Evolutionary conservation across 2,329 filamentous ascomycete genomes (phyloP).

Genomic region (Aspergillus proliferans): DNA sequence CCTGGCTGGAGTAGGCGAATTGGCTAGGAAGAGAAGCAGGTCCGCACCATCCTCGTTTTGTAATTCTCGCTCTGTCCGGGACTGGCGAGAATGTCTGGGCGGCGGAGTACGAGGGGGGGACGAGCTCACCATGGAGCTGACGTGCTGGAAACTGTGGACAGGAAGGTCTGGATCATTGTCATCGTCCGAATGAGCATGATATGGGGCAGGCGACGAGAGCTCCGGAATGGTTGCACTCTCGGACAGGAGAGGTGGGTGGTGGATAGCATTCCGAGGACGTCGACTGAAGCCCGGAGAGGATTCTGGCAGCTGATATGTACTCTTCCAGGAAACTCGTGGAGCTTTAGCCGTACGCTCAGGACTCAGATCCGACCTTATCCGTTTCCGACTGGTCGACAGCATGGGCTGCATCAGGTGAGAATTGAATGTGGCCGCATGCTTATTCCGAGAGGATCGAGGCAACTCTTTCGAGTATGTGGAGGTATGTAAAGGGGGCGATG

Average conservation of each 20-base stretch:
- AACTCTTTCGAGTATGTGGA: slow-evolving; percentile 80
- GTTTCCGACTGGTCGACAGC: slow-evolving; percentile 55
- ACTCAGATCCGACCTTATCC: slow-evolving; percentile 61
- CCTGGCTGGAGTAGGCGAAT: slow-evolving; percentile 80
- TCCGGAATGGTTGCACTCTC: slow-evolving; percentile 66
- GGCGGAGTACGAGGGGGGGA: slow-evolving; percentile 82
- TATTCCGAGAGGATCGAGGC: slow-evolving; percentile 47
- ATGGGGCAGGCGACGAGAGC: slow-evolving; percentile 45
- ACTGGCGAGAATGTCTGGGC: slow-evolving; percentile 49
- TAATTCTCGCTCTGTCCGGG: slow-evolving; percentile 46
- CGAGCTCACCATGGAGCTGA: slow-evolving; percentile 56
- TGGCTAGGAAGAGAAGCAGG: slow-evolving; percentile 75
- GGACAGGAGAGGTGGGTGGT: slow-evolving; percentile 61
- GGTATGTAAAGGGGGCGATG: slow-evolving; percentile 78
- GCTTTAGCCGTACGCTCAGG: slow-evolving; percentile 52
- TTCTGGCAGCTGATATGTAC: slow-evolving; percentile 67
- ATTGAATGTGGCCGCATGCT: slow-evolving; percentile 40
- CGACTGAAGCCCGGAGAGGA: slow-evolving; percentile 80
- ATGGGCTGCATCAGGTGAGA: slow-evolving; percentile 39
- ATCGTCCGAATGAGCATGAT: slow-evolving; percentile 50
- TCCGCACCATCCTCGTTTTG: slow-evolving; percentile 75
- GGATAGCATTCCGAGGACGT: slow-evolving; percentile 62
- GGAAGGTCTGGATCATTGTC: slow-evolving; percentile 81
- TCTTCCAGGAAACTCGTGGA: slow-evolving; percentile 66
- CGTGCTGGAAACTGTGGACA: slow-evolving; percentile 36